Evolutionary conservation across 2,329 filamentous ascomycete genomes (phyloP).

Genomic region (Ophiostoma triangulosporum): DNA sequence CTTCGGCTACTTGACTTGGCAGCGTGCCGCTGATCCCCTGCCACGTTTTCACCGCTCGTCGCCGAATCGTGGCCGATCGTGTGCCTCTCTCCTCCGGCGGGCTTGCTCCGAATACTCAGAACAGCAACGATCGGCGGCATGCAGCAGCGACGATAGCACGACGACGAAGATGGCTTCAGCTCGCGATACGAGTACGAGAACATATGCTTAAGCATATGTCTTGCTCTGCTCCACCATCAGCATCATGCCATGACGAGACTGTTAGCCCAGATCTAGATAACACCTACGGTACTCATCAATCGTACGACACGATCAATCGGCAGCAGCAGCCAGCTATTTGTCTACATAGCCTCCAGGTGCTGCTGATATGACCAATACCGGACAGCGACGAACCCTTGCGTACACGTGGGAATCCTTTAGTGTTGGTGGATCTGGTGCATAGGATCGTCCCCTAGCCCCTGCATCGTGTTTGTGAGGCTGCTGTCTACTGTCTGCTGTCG

Average conservation of each 20-base stretch:
- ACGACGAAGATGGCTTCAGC: no score
- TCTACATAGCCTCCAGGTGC: no score
- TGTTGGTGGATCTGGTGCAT: background rate
- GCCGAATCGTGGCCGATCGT: background rate
- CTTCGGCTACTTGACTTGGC: no score
- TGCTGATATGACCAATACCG: background rate
- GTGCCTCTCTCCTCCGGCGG: background rate
- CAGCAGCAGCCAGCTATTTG: no score
- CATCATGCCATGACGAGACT: no score
- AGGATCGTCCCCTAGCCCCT: background rate
- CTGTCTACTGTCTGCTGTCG: background rate
- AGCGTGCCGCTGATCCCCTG: background rate
- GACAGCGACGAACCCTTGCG: background rate
- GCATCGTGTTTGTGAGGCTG: background rate
- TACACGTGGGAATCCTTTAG: background rate
- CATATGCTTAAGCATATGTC: no score
- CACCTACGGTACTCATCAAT: no score
- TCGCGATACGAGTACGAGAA: no score
- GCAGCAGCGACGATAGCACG: no score
- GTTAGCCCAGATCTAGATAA: no score
- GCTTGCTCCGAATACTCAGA: background rate
- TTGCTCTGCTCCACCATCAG: no score
- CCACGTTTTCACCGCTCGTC: background rate
- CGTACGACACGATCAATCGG: no score
- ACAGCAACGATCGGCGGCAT: background rate